Evolutionary conservation across 306 rosid genomes (phyloP).

Genomic region (Medicago lupulina): DNA sequence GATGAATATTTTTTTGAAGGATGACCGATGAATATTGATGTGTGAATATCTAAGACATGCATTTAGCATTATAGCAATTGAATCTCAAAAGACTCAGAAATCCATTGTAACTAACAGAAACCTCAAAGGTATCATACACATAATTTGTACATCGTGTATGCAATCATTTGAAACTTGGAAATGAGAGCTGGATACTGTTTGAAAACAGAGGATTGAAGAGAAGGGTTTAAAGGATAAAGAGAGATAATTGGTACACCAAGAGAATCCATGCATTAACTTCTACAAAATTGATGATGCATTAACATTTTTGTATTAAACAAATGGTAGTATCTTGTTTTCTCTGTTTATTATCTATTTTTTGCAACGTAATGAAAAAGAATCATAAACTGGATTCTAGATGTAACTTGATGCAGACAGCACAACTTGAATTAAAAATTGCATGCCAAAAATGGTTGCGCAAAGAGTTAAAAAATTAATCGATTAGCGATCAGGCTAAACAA

Average conservation of each 20-base stretch:
- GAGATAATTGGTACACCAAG: background rate
- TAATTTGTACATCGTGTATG: background rate
- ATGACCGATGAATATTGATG: background rate
- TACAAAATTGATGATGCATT: background rate
- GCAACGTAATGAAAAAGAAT: too few relatives aligned
- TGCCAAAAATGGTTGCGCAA: background rate
- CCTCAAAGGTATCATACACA: background rate
- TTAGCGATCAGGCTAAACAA: background rate
- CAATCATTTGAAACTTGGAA: background rate
- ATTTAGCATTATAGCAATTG: background rate
- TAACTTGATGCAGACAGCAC: too few relatives aligned
- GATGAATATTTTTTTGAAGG: too few relatives aligned
- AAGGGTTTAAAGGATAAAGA: background rate
- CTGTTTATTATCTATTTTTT: too few relatives aligned
- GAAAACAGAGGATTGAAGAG: background rate
- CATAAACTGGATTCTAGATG: too few relatives aligned
- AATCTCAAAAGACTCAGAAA: background rate
- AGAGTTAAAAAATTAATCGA: too few relatives aligned
- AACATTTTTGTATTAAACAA: background rate
- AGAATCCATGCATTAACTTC: background rate
- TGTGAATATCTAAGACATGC: background rate
- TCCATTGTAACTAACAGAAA: background rate
- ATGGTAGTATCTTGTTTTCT: too few relatives aligned
- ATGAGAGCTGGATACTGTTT: background rate
- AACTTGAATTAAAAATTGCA: too few relatives aligned